These are phyloP conservation scores for Termitomyces sp. DNA, from an alignment of 768 basidiomycete species.

Conservation along the genomic window DNA sequence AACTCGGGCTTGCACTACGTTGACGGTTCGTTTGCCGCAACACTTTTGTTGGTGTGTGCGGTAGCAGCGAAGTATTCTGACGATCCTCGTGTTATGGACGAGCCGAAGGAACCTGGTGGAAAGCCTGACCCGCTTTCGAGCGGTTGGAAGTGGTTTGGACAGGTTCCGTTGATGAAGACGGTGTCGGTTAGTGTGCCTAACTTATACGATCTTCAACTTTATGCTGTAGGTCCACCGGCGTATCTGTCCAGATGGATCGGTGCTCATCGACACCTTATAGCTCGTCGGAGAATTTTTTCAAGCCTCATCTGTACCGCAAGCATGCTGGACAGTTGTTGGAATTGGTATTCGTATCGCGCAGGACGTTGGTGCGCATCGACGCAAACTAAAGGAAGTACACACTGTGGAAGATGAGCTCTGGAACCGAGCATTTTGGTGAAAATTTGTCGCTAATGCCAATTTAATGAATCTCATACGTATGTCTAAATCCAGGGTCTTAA, in stretches of 20 bases:
- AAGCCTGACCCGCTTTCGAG: constrained; percentile 34
- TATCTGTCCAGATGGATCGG: neutral
- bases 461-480: neutral
- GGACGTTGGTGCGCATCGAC: constrained; percentile 70
- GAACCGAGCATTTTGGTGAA: constrained; percentile 66
- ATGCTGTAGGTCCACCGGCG: constrained; percentile 35
- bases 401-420: constrained; percentile 66
- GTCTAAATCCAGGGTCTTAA: constrained; percentile 37
- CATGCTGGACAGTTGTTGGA: constrained; percentile 65
- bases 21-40: constrained; percentile 48
- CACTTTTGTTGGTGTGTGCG: constrained; percentile 69
- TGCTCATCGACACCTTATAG: constrained; percentile 24
- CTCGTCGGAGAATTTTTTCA: constrained; percentile 48
- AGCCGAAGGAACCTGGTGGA: constrained; percentile 10
- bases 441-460: neutral
- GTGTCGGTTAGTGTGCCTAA: constrained; percentile 53
- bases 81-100: constrained; percentile 48
- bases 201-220: constrained; percentile 72
- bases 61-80: constrained; percentile 54
- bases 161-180: constrained; percentile 59
- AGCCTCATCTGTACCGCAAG: constrained; percentile 56
- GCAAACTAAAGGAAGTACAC: constrained; percentile 27
- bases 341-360: constrained; percentile 72
- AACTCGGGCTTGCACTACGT: constrained; percentile 43
- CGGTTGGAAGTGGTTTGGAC: constrained; percentile 64